Base-by-base conservation (phyloP, 2,329 filamentous ascomycete genomes). In the Alternaria sp. region DNA sequence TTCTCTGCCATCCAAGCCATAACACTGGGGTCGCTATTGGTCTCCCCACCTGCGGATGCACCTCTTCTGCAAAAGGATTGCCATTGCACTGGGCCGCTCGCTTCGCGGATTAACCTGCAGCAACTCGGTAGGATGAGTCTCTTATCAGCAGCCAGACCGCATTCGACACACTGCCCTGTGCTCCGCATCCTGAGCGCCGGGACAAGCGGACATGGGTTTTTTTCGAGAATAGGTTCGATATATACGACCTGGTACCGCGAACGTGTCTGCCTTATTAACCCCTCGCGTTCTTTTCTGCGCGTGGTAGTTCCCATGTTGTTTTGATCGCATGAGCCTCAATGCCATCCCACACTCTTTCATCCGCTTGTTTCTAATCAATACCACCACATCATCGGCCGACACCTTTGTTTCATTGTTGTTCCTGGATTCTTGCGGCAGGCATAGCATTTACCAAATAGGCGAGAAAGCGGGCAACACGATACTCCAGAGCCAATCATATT, bases 61-160 rank as follows among this genome's bases (percentile, higher is more conserved):
- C 45, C 57, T 54, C 30, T 56, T 60, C 62, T 64, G 62, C 59
- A 50, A 46, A 60, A 32, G 32, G 48, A 56, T 61, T 57, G 59
- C 46, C 64, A 67, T 54, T 62, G 58, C 56, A 61, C 45, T 65
- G 70, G 67, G 71, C 69, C 69, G 60, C 62, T 72, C 67, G 69
- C 68, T 71, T 71, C 59, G 53, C 60, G 58, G 59, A 63, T 65
- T 57, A 69, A 50, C 58, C 60, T 62, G 59, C 65, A 62, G 58
- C 56, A 57, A 45, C 52, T 59, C 63, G 55, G 64, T 65, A 63
- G 56, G 49, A 56, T 34, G 48, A 70, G 64, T 63, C 71, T 59
- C 75, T 78, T 78, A 78, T 77, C 75, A 70, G 68, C 51, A 62
- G 53, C 66, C 59, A 69, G 63, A 63, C 65, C 67, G 68, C 60